Base-by-base conservation (phyloP, 768 basidiomycete species). In the Sporobolomyces pararoseus region DNA sequence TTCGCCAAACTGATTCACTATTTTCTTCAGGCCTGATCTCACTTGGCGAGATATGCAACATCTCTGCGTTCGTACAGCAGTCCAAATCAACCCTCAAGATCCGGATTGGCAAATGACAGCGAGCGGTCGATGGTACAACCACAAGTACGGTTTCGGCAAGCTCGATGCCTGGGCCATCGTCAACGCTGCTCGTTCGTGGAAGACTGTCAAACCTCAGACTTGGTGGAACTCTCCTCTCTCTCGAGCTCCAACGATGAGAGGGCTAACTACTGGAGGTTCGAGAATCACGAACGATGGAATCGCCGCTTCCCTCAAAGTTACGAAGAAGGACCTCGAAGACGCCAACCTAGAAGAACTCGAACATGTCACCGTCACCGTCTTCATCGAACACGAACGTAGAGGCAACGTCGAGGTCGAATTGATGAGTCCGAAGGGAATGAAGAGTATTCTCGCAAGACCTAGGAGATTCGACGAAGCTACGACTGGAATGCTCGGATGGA, bases 41-140 rank as follows among this genome's bases (percentile, higher is more conserved):
- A 88, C 90, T 42, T 99, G 96, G 96, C 87, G 96, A 58, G 96
- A 99, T 76, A 83, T 97, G 44, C 96, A 99, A 76, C 86, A 99
- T 76, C 83, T 99, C 29, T 87, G 88, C 72, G 86, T 97, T 37
- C 83, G 84, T 67, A 88, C 86, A 1, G 89, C 89, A 3, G 83
- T 86, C 25, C 82, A 84, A 75, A 86, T 99, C 79, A 97, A 94
- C 77, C 83, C 85, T 3, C 87, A 89, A 3, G 95, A 98, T 77
- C 90, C 91, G 3, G 94, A 95, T 78, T 99, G 96, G 96, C 90
- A 95, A 77, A 81, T 77, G 62, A 97, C 88, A 0, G 85, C 89
- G 19, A 79, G 81, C 2, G 90, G 90, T 4, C 83, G 87, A 27
- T 80, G 76, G 29, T 90, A 83, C 79, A 87, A 86, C 76, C 97